phyloP scores from a whole-genome alignment of 1,284 basidiomycete species.

The Boletus sp. region DNA sequence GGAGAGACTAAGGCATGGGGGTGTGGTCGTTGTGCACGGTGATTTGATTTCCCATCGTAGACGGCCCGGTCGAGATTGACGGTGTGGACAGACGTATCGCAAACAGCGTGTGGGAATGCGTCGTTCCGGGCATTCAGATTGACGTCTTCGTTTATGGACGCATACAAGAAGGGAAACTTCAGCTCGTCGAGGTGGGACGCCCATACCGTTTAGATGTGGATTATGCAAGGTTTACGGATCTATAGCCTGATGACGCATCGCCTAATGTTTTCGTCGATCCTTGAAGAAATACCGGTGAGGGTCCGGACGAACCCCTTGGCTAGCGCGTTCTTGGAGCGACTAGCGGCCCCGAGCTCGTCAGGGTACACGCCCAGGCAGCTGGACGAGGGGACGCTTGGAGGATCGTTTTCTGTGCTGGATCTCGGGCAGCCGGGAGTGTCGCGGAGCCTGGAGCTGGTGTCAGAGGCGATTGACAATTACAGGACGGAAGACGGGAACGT shows the following conservation, averaged over 20 bases:
- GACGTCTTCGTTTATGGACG: constrained; percentile 79
- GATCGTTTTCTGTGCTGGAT: constrained; percentile 59
- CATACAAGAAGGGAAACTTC: constrained; percentile 85
- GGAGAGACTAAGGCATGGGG: constrained; percentile 76
- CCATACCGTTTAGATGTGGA: background rate
- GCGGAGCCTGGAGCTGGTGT: constrained; percentile 75
- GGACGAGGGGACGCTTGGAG: constrained; percentile 42
- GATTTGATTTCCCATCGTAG: constrained; percentile 18
- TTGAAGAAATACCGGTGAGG: constrained; percentile 87
- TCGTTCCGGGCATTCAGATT: constrained; percentile 91
- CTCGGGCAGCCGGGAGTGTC: constrained; percentile 57
- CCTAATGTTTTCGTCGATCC: constrained; percentile 85
- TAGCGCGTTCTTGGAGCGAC: constrained; percentile 77
- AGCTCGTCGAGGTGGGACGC: constrained; percentile 70
- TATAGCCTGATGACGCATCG: constrained; percentile 79
- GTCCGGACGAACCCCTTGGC: constrained; percentile 86
- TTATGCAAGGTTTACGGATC: constrained; percentile 17
- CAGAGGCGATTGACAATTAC: constrained; percentile 83
- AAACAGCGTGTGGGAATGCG: constrained; percentile 81
- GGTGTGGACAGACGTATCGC: constrained; percentile 53
- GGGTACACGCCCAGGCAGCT: constrained; percentile 36
- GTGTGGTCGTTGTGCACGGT: constrained; percentile 91
- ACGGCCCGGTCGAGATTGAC: constrained; percentile 12
- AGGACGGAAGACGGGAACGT: constrained; percentile 91
- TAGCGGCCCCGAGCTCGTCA: constrained; percentile 46